Percentiles rank a stretch among this genome's conserved stretches.
Evolutionary conservation across 1,284 basidiomycete species (phyloP).

Genomic region (Clitocybe nebularis): DNA sequence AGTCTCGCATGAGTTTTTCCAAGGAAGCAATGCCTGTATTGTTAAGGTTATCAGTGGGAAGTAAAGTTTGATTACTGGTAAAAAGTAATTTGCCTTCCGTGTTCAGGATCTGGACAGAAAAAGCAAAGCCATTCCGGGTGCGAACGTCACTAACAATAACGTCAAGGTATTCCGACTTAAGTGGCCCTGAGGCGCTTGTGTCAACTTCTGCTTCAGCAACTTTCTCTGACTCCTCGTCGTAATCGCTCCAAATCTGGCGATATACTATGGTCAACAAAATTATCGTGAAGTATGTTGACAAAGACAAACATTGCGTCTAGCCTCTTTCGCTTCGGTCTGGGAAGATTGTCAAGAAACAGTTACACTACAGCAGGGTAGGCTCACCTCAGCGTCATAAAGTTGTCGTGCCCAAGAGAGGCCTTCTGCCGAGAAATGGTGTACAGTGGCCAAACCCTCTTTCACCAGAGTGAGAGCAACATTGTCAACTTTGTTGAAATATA

Average conservation of each 20-base stretch:
- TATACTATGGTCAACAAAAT: constrained; percentile 8
- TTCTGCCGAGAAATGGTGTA: constrained; percentile 89
- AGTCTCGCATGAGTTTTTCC: constrained; percentile 92
- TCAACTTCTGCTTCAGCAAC: constrained; percentile 42
- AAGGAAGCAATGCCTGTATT: constrained; percentile 78
- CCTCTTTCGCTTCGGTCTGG: constrained; percentile 77
- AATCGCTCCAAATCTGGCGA: constrained; percentile 76
- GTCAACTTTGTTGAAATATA: constrained; percentile 83
- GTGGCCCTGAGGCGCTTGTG: constrained; percentile 45
- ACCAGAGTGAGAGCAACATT: constrained; percentile 84
- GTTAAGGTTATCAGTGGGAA: constrained; percentile 3
- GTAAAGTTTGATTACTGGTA: too few relatives aligned
- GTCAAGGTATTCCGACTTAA: constrained; percentile 85
- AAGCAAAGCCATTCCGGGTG: constrained; percentile 69
- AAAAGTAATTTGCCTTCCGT: constrained; percentile 62
- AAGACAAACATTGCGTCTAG: constrained; percentile 65
- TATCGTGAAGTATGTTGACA: constrained; percentile 2
- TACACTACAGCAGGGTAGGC: constrained; percentile 11
- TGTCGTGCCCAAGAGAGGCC: constrained; percentile 74
- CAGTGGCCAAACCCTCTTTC: constrained; percentile 81
- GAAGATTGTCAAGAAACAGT: constrained; percentile 8
- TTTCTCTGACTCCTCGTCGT: constrained; percentile 66
- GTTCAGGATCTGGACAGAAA: constrained; percentile 91
- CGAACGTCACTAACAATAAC: constrained; percentile 90
- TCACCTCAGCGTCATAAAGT: constrained; percentile 81